Evolutionary conservation across 2,329 filamentous ascomycete species (phyloP), one percentile per base, ranked within the genome.

Genomic region (Lasiodiplodia sp.): DNA sequence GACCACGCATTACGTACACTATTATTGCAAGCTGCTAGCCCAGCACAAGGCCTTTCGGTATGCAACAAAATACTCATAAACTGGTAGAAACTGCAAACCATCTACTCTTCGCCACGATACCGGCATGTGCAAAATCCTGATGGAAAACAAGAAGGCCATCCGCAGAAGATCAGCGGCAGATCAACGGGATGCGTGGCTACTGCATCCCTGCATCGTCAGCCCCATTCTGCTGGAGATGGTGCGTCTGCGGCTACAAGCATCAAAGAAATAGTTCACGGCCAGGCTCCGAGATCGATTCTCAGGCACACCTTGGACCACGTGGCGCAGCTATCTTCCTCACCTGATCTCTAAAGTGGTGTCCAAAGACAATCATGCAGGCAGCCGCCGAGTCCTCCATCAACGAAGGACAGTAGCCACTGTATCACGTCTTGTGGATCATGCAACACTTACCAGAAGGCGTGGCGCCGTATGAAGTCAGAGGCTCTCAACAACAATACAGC

Each of bases 331-430:
- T 52, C 25, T 44, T 3, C 16, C 60, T 64, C 60, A 64, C 60
- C 60, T 64, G 60, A 64, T 64, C n/a, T 64, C 14, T 6, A 63
- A 63, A 23, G 25, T 44, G 47, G 56, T 60, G 58, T 37, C 31
- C 28, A 28, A 28, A 51, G 18, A 21, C 21, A 23, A 21, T 7
- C 11, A 47, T 64, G 44, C 47, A 52, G 44, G 23, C n/a, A 37
- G 28, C 60, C 47, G 60, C 12, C 47, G n/a, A 52, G 38, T 52
- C n/a, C 31, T 64, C 51, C 28, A 31, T 25, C 60, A 18, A 52
- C n/a, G 16, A 18, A 21, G 16, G 37, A 38, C 28, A 63, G 10
- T 28, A 18, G 37, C 23, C 18, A 31, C 31, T 25, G 60, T 51
- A 52, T 25, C 60, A 64, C 44, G n/a, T 40, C 21, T 52, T 64